Base-by-base conservation (phyloP, 305 asterid genomes). In the Fraxinus floribunda region DNA sequence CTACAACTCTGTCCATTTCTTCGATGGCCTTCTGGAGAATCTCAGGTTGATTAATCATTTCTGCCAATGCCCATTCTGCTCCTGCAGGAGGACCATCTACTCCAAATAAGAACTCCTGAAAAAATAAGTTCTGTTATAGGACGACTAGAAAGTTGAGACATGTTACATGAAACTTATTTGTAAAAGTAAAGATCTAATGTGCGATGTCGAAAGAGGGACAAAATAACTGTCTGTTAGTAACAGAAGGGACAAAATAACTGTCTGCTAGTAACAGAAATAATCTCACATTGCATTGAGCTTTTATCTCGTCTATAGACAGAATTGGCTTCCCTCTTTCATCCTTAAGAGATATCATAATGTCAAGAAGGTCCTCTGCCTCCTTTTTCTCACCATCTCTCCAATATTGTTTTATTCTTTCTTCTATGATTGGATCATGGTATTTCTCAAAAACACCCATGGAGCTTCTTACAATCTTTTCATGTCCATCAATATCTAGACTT, bases 361-460 rank as follows among this genome's bases (percentile, higher is more conserved):
- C 83, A 44, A 80, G 83, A 44, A 80, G n/a, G 78, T 80, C 83
- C 9, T 80, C 78, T 4, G 24, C 52, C 55, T 60, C 41, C 29
- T 29, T 32, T 34, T 35, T 78, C 73, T 52, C 1, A 36, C 81
- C 81, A 34, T 80, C 55, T 44, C 32, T 71, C 78, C 83, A 36
- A 36, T 36, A 80, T 57, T 24, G 20, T 6, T 70, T 26, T 8
- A 80, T 16, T 36, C 78, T 46, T 80, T 30, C 70, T 20, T 80
- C 49, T 3, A 41, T 71, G 70, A 22, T 64, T 16, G 75, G 68
- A 41, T 68, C 44, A 36, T 79, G 82, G 70, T 68, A 79, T 52
- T 68, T 79, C 3, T 8, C 34, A 4, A 68, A 55, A 79, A 18
- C 72, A 20, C 34, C 15, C 71, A 35, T 24, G 22, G 83, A 76